Conservation (phyloP, 495 filamentous ascomycete genomes). For the Penicillium cosmopolitanum region DNA sequence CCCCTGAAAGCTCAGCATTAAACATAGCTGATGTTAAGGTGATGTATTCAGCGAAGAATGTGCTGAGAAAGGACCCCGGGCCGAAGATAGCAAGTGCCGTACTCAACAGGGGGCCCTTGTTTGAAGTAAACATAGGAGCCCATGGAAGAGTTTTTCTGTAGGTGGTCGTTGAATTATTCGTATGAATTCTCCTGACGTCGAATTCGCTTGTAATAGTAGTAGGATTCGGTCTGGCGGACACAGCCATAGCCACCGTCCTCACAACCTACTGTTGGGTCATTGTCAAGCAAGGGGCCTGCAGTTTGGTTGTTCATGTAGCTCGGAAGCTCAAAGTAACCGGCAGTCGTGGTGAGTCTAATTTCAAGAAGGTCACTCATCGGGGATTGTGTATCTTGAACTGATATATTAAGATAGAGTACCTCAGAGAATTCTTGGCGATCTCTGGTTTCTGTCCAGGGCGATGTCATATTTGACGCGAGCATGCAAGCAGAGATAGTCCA, state of each 20-base stretch:
- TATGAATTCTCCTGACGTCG: background rate
- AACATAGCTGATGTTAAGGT: background rate
- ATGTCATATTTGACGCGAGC: background rate
- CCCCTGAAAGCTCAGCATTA: background rate
- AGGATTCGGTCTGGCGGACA: background rate
- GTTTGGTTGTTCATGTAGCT: slow-evolving; percentile 30
- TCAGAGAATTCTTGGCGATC: slow-evolving; percentile 25
- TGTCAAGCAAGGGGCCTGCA: slow-evolving; percentile 25
- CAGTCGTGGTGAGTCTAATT: slow-evolving; percentile 30
- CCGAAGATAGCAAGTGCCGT: slow-evolving; percentile 38
- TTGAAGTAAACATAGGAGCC: background rate
- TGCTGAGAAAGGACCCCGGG: slow-evolving; percentile 25
- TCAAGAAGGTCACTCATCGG: slow-evolving; percentile 5
- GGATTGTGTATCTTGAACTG: background rate
- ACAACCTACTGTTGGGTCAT: slow-evolving; percentile 18
- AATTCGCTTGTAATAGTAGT: background rate
- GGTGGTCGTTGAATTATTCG: background rate
- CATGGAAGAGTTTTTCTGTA: background rate
- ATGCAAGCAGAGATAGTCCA: background rate
- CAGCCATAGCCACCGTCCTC: background rate
- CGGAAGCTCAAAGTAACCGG: slow-evolving; percentile 41
- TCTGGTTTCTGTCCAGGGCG: slow-evolving; percentile 21
- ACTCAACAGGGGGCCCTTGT: slow-evolving; percentile 31
- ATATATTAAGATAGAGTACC: slow-evolving; percentile 20
- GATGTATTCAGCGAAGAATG: background rate